A percentile compares a stretch with the other conserved stretches of the same genome.
Conservation (phyloP, 805 yeast genomes). For the Teunomyces lycoperdinae region DNA sequence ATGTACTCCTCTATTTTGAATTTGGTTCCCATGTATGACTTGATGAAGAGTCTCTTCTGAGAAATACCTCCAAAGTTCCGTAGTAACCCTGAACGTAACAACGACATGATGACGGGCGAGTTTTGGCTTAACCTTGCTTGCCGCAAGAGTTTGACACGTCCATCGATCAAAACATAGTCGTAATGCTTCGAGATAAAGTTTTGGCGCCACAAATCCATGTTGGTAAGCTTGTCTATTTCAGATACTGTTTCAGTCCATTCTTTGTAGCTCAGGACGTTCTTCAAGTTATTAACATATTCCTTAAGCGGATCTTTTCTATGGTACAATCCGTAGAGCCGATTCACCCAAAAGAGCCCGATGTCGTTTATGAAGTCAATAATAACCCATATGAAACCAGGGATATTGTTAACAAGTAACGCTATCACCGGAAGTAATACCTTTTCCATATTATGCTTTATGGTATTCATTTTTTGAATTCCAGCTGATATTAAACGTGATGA, state of each 20-base stretch:
- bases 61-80: slow-evolving; percentile 92
- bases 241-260: slow-evolving; percentile 64
- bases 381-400: slow-evolving; percentile 40
- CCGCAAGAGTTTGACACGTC: slow-evolving; percentile 60
- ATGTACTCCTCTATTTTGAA: slow-evolving; percentile 83
- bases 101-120: slow-evolving; percentile 54
- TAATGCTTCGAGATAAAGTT: slow-evolving; percentile 78
- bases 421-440: slow-evolving; percentile 19
- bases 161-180: slow-evolving; percentile 79
- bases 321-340: slow-evolving; percentile 32
- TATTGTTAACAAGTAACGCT: slow-evolving; percentile 30
- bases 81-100: slow-evolving; percentile 77
- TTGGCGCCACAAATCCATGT: slow-evolving; percentile 63
- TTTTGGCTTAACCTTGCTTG: slow-evolving; percentile 62
- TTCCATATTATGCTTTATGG: not conserved
- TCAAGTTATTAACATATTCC: slow-evolving; percentile 47
- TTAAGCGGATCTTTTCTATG: slow-evolving; percentile 43
- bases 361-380: slow-evolving; percentile 43
- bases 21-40: slow-evolving; percentile 87
- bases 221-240: slow-evolving; percentile 48
- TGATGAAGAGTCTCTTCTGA: slow-evolving; percentile 71
- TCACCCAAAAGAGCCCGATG: slow-evolving; percentile 47
- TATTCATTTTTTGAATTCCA: not conserved
- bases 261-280: slow-evolving; percentile 53
- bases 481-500: not conserved